Evolutionary conservation across 208 protist genomes (phyloP).

Genomic region (Crithidia fasciculata): DNA sequence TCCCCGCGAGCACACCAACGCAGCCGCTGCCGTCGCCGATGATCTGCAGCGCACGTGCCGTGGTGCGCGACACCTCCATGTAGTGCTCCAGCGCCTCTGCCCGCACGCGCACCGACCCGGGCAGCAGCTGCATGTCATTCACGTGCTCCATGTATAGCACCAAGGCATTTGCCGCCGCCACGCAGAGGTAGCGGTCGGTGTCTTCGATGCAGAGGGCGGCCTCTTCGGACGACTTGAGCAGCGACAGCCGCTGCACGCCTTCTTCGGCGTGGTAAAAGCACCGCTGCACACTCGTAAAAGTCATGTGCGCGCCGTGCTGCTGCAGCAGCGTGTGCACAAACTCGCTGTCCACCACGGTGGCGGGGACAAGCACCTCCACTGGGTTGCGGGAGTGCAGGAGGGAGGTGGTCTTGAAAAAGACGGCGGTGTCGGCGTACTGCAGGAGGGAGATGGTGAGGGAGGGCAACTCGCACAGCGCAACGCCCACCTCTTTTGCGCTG

Average conservation of each 20-base stretch:
- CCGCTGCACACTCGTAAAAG: conserved; percentile 78
- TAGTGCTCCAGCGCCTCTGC: conserved; percentile 75
- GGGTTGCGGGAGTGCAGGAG: conserved; percentile 75
- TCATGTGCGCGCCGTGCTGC: conserved; percentile 60
- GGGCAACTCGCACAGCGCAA: conserved; percentile 68
- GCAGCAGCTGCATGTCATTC: conserved; percentile 73
- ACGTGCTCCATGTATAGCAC: conserved; percentile 76
- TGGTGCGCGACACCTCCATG: conserved; percentile 62
- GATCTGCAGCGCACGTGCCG: conserved; percentile 71
- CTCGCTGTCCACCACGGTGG: conserved; percentile 54
- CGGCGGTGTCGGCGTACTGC: conserved; percentile 80
- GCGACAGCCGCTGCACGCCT: conserved; percentile 58
- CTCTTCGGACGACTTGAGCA: conserved; percentile 57
- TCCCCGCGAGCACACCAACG: conserved; percentile 2
- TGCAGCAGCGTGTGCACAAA: conserved; percentile 67
- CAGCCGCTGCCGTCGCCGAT: conserved; percentile 27
- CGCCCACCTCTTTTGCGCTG: conserved; percentile 69
- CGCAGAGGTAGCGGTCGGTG: conserved; percentile 81
- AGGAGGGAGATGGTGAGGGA: conserved; percentile 67
- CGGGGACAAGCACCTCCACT: conserved; percentile 75
- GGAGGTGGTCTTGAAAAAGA: conserved; percentile 71
- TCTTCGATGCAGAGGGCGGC: conserved; percentile 46
- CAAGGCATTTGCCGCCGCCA: conserved; percentile 79
- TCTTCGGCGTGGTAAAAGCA: conserved; percentile 72
- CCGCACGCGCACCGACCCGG: conserved; percentile 68